Conservation (phyloP, 31 red algal genomes). For the Endocladia muricata region DNA sequence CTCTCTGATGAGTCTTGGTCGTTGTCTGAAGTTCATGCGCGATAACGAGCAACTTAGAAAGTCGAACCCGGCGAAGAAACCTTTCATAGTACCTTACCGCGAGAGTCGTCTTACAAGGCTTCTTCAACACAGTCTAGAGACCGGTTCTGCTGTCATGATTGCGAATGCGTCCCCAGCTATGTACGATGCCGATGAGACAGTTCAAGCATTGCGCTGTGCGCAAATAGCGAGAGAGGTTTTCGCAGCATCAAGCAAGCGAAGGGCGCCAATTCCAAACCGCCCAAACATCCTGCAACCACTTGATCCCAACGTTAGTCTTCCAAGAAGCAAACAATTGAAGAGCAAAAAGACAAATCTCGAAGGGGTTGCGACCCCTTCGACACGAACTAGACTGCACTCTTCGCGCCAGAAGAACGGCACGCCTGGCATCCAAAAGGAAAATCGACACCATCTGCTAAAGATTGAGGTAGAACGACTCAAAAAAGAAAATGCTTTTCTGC, state of each 20-base stretch:
- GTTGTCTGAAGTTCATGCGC: slow-evolving; percentile 59
- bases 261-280: slow-evolving; percentile 6
- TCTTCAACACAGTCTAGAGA: slow-evolving; percentile 45
- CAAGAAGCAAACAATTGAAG: too few species aligned
- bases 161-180: slow-evolving; percentile 66
- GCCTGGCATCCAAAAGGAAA: too few species aligned
- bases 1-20: slow-evolving; percentile 63
- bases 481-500: slow-evolving; percentile 13
- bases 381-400: too few species aligned
- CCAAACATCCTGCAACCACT: too few species aligned
- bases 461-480: neutral
- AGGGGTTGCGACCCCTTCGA: too few species aligned
- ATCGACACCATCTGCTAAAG: neutral
- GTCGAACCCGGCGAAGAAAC: neutral
- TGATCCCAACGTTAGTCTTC: too few species aligned
- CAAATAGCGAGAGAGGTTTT: slow-evolving; percentile 56
- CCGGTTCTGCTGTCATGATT: slow-evolving; percentile 69
- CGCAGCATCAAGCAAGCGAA: neutral
- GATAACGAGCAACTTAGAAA: slow-evolving; percentile 27
- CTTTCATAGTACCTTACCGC: slow-evolving; percentile 67
- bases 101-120: slow-evolving; percentile 62
- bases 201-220: slow-evolving; percentile 67
- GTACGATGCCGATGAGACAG: slow-evolving; percentile 82
- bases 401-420: too few species aligned
- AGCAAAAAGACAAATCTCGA: too few species aligned